Evolutionary conservation across 768 basidiomycete genomes (phyloP).

Genomic region (Podaxis sp.): DNA sequence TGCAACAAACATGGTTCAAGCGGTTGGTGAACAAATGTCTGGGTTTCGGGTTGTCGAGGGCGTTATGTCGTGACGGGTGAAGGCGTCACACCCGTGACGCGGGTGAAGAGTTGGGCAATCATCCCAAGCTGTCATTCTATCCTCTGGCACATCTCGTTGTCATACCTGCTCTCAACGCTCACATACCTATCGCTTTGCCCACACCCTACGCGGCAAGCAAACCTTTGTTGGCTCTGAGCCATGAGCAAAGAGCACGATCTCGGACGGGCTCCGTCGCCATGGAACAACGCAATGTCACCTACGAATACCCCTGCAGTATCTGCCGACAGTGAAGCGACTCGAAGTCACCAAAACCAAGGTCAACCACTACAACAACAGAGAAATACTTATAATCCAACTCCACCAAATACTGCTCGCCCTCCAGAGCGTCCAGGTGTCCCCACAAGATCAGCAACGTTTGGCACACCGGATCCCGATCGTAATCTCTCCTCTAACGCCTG

Average conservation of each 20-base stretch:
- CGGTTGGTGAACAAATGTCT: neutral
- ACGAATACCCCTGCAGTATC: conserved; percentile 11
- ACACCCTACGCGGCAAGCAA: neutral
- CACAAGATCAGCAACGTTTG: conserved; percentile 65
- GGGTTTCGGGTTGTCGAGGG: neutral
- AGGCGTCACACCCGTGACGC: conserved; percentile 8
- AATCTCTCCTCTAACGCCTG: conserved; percentile 38
- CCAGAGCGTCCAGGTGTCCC: conserved; percentile 57
- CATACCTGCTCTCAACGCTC: conserved; percentile 12
- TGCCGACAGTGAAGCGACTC: conserved; percentile 20
- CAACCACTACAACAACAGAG: conserved; percentile 20
- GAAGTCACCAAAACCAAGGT: conserved; percentile 21
- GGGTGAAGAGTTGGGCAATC: conserved; percentile 17
- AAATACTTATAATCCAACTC: conserved; percentile 35
- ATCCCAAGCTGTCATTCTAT: conserved; percentile 17
- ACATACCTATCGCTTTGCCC: conserved; percentile 2
- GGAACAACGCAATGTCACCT: conserved; percentile 17
- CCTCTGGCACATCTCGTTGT: conserved; percentile 13
- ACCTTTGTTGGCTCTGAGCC: conserved; percentile 13
- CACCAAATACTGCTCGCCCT: conserved; percentile 34
- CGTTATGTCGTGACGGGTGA: neutral
- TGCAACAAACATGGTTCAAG: neutral
- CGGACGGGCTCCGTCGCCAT: conserved; percentile 32
- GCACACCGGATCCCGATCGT: conserved; percentile 54
- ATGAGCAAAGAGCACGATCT: conserved; percentile 42